Evolutionary conservation across 2,329 filamentous ascomycete species (phyloP), one percentile per base, ranked within the genome.

Genomic region (Tolypocladium pustulatum): DNA sequence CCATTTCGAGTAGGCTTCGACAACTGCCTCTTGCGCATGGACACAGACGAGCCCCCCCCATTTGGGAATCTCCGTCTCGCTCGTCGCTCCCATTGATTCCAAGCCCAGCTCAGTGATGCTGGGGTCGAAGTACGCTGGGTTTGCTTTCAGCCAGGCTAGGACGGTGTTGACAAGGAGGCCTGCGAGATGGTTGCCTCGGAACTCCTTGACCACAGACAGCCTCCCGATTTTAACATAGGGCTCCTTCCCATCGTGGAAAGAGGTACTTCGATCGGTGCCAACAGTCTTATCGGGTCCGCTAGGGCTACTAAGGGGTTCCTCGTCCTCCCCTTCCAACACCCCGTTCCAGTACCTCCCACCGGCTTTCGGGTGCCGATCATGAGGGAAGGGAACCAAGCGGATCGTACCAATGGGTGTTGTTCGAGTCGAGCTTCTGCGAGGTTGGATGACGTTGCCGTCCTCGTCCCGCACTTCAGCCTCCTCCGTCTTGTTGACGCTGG

Each of bases 141-240:
- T 80, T 54, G 78, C 69, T 55, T 73, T 74, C 30, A 90, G 82
- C 83, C 89, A 96, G n/a, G 75, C 72, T 40, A 91, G 71, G 0
- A 85, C 88, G 0, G 80, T 81, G 58, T 84, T 80, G 65, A 95
- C 82, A 30, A 97, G 76, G 58, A 85, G 73, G 56, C 78, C 79
- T 0, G 83, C 86, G 37, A 95, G 75, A 13, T 84, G 83, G 61
- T 80, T 78, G 0, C 86, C 83, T 36, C 91, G 82, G 68, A 84
- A 90, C 32, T 82, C 77, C 10, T 78, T 74, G 17, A 89, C 64
- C 0, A 94, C 86, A 0, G 90, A 89, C 34, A 97, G 77, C 1
- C 90, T 82, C 6, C 90, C 90, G 1, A 97, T 74, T 73, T 93
- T 95, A 62, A 96, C 78, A 71, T 93, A 96, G 0, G 89, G 85